Conservation (phyloP, 192 early-diverging fungal species). For the Coemansia furcata region DNA sequence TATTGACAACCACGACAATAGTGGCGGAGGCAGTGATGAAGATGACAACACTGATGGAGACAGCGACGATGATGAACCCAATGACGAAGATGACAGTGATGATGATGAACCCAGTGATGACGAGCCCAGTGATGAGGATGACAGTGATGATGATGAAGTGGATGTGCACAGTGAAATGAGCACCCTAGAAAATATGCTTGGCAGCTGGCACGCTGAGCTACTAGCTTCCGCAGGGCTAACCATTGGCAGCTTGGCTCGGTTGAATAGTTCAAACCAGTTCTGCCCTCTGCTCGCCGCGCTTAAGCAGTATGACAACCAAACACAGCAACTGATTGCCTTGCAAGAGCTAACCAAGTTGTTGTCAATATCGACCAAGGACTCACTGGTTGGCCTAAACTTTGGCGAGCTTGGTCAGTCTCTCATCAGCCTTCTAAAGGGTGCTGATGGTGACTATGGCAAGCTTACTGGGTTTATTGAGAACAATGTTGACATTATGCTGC, state of each 20-base stretch:
- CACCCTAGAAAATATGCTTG: constrained; percentile 3
- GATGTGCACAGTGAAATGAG: neutral
- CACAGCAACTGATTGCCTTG: constrained; percentile 76
- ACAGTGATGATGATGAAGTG: neutral
- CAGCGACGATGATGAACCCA: neutral
- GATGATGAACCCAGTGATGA: neutral
- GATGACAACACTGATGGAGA: neutral
- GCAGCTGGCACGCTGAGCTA: neutral
- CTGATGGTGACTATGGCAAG: constrained; percentile 34
- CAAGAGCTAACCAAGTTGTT: constrained; percentile 80
- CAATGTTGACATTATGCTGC: constrained; percentile 78
- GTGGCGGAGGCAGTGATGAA: neutral
- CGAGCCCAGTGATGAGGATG: neutral
- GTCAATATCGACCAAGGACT: constrained; percentile 74
- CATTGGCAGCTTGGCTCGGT: constrained; percentile 16
- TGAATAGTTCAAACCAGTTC: constrained; percentile 48
- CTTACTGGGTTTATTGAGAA: constrained; percentile 10
- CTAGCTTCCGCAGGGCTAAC: constrained; percentile 9
- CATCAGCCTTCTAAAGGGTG: constrained; percentile 59
- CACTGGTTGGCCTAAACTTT: constrained; percentile 61
- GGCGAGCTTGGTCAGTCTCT: constrained; percentile 69
- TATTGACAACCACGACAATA: neutral
- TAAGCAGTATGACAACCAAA: constrained; percentile 57
- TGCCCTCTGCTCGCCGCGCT: constrained; percentile 62
- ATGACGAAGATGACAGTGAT: neutral